Percentiles rank a stretch among this genome's conserved stretches.
These are phyloP conservation scores for Leptographium lundbergii DNA, from an alignment of 2,329 filamentous ascomycete species.

Conservation along the genomic window DNA sequence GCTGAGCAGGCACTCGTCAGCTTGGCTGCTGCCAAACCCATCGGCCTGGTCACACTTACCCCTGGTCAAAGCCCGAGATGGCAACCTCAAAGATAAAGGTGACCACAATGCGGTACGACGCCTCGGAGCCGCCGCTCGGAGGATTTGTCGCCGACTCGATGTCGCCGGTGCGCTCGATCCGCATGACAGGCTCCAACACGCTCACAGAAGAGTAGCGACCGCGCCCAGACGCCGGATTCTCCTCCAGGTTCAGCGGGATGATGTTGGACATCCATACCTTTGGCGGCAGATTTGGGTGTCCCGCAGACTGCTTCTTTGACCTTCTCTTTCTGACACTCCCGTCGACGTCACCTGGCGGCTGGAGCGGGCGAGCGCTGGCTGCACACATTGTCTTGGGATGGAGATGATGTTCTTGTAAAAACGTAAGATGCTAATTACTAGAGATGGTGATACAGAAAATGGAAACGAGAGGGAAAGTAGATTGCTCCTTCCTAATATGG, in stretches of 20 bases:
- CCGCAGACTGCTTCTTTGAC: background rate
- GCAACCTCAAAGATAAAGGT: conserved; percentile 13
- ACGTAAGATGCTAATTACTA: background rate
- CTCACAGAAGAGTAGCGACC: conserved; percentile 13
- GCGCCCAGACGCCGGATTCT: conserved; percentile 12
- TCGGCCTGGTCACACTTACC: conserved; percentile 2
- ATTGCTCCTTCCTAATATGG: background rate
- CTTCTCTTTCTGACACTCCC: background rate
- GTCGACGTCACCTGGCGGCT: background rate
- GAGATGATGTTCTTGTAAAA: background rate
- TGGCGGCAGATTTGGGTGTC: background rate
- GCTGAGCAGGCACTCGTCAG: background rate
- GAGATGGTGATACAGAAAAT: too few relatives aligned
- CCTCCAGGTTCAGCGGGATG: conserved; percentile 12
- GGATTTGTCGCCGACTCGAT: background rate
- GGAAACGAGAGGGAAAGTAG: background rate
- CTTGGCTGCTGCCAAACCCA: too few relatives aligned
- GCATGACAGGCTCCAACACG: conserved; percentile 14
- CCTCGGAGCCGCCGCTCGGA: background rate
- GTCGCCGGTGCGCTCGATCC: conserved; percentile 12
- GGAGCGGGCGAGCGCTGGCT: background rate
- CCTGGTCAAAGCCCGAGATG: conserved; percentile 11
- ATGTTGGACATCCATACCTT: conserved; percentile 12
- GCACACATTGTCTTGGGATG: background rate
- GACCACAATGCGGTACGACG: conserved; percentile 12